Evolutionary conservation across 148 eudicot genomes (phyloP).

Genomic region (Rheum nobile): DNA sequence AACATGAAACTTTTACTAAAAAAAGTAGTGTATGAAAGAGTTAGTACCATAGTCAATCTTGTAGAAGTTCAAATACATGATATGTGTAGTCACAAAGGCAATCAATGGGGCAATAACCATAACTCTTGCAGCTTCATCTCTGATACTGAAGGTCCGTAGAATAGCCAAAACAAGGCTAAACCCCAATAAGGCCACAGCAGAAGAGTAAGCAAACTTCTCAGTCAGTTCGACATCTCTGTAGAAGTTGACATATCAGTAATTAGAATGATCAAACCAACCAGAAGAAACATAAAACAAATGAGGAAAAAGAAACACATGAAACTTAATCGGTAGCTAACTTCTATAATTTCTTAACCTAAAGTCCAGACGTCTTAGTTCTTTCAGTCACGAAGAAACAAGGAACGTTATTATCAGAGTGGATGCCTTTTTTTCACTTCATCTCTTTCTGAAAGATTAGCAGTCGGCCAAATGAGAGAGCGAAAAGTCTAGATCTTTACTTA

Average conservation of each 20-base stretch:
- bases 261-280: not conserved
- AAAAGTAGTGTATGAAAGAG: constrained; percentile 1
- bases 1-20: not conserved
- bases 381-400: not conserved
- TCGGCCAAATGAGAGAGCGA: not conserved
- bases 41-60: constrained; percentile 54
- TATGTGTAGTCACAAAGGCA: constrained; percentile 68
- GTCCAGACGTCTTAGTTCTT: not conserved
- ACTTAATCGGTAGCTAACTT: not conserved
- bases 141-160: constrained; percentile 49
- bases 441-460: not conserved
- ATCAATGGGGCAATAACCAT: constrained; percentile 73
- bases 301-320: not conserved
- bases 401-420: not conserved
- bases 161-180: constrained; percentile 60
- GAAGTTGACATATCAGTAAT: not conserved
- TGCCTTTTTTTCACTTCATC: not conserved
- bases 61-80: constrained; percentile 65
- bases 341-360: not conserved
- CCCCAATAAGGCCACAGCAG: constrained; percentile 66
- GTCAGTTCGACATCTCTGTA: constrained; percentile 70
- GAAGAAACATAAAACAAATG: not conserved
- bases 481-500: not conserved
- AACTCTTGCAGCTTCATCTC: constrained; percentile 61
- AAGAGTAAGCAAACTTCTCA: constrained; percentile 69